These are phyloP conservation scores for Aeschynomene evenia DNA, from an alignment of 306 rosid species.

Conservation along the genomic window DNA sequence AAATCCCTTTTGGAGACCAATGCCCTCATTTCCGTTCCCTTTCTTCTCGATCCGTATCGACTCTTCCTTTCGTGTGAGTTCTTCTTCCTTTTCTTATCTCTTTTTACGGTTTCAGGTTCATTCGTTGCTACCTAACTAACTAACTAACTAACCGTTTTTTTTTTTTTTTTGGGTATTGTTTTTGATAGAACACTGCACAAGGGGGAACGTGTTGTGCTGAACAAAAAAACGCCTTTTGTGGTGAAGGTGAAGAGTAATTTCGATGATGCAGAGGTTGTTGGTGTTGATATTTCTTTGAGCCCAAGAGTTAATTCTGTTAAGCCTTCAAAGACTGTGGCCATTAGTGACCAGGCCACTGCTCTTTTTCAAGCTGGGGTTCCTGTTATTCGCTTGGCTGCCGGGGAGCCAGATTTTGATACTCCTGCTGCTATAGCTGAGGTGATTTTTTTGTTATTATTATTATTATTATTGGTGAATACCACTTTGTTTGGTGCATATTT, in stretches of 20 bases:
- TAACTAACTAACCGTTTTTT: neutral
- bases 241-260: conserved; percentile 41
- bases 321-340: conserved; percentile 78
- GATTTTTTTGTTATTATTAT: neutral
- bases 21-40: neutral
- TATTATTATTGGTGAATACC: no score
- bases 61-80: conserved; percentile 19
- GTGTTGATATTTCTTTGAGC: conserved; percentile 62
- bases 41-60: neutral
- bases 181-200: conserved; percentile 30
- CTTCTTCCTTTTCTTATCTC: neutral
- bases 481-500: neutral
- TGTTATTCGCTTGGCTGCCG: conserved; percentile 73
- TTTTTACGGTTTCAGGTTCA: neutral
- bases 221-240: neutral
- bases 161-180: neutral
- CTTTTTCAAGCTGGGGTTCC: conserved; percentile 75
- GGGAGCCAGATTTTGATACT: conserved; percentile 88
- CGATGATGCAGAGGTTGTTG: conserved; percentile 22
- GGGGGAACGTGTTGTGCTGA: conserved; percentile 21
- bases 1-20: neutral
- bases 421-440: conserved; percentile 64
- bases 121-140: no score
- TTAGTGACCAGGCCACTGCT: conserved; percentile 77
- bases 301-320: conserved; percentile 71